Percentiles rank a stretch among this genome's conserved stretches.
phyloP scores from a whole-genome alignment of 805 yeast genomes.

The Citeromyces matritensis region DNA sequence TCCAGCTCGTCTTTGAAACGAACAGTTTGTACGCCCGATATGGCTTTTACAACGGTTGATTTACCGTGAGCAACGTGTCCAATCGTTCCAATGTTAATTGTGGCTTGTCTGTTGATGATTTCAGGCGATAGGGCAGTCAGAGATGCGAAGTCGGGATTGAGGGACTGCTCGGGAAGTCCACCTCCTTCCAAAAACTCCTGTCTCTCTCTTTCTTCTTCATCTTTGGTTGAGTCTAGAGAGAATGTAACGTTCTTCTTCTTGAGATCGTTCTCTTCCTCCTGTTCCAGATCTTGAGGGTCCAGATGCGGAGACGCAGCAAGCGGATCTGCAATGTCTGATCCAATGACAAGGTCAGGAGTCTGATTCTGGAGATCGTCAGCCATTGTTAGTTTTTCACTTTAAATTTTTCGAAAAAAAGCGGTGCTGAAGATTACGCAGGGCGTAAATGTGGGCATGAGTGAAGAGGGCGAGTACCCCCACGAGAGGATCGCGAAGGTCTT shows the following conservation, averaged over 20 bases:
- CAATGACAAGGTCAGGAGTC: conserved; percentile 73
- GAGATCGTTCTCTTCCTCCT: conserved; percentile 23
- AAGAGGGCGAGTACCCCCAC: too few species aligned
- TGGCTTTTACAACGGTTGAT: conserved; percentile 95
- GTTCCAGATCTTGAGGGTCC: conserved; percentile 16
- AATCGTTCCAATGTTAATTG: conserved; percentile 96
- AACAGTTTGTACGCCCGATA: conserved; percentile 97
- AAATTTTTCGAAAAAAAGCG: too few species aligned
- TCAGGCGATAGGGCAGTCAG: conserved; percentile 88
- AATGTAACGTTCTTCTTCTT: conserved; percentile 70
- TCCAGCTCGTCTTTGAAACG: conserved; percentile 98
- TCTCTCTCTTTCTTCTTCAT: conserved; percentile 61
- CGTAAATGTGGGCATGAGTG: too few species aligned
- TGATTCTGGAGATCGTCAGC: conserved; percentile 74
- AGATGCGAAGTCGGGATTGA: conserved; percentile 64
- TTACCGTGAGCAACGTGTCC: conserved; percentile 99
- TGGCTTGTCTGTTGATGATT: conserved; percentile 96
- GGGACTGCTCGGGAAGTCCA: conserved; percentile 94
- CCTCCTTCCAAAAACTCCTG: conserved; percentile 96
- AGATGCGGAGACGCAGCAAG: conserved; percentile 16
- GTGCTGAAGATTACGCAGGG: too few species aligned
- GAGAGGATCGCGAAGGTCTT: too few species aligned
- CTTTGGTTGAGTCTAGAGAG: conserved; percentile 47
- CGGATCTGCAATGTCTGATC: conserved; percentile 17
- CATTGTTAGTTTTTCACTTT: conserved; percentile 21